Base-by-base conservation (phyloP, 371 early-diverging fungal genomes). In the Umbelopsis sp. region DNA sequence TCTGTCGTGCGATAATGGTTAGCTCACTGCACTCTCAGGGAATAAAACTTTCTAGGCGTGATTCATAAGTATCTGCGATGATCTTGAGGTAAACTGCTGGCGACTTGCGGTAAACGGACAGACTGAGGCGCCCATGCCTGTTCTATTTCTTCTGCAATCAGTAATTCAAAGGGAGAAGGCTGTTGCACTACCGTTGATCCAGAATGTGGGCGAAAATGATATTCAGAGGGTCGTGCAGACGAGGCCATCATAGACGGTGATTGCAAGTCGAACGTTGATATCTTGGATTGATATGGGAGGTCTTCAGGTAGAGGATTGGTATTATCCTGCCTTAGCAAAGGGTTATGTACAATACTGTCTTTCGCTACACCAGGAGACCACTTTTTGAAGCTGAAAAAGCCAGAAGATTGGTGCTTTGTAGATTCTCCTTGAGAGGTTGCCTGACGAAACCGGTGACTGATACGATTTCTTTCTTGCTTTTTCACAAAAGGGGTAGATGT, bases 101-200 rank as follows among this genome's bases (percentile, higher is more conserved):
- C 14, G 35, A 57, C 57, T 35, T 18, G 57, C 7, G 57, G 57
- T 18, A 57, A 32, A 6, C 57, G 57, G 18, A 57, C 16, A 18
- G 57, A 29, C n/a, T 29, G 57, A 35, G 29, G 57, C 29, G 57
- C 37, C 57, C 57, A 57, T 35, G 57, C 57, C 29, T 57, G 57
- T 5, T 57, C 57, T 37, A 57, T 57, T 57, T 57, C 57, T 57
- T 57, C 57, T 16, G 57, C 35, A 35, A 57, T 57, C n/a, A 57
- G 57, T 35, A 57, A 35, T 18, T 57, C 57, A 57, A 57, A 57
- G 3, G 57, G n/a, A 7, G 57, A 57, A 10, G 57, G 57, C n/a
- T 32, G 57, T 12, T 29, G 57, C 29, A 16, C 57, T 18, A 32
- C 29, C n/a, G 29, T 12, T 24, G 29, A 16, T 1, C 10, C 18